Evolutionary conservation across 352 stramenopile genomes (phyloP).

Genomic region (Globisporangium emineosum): DNA sequence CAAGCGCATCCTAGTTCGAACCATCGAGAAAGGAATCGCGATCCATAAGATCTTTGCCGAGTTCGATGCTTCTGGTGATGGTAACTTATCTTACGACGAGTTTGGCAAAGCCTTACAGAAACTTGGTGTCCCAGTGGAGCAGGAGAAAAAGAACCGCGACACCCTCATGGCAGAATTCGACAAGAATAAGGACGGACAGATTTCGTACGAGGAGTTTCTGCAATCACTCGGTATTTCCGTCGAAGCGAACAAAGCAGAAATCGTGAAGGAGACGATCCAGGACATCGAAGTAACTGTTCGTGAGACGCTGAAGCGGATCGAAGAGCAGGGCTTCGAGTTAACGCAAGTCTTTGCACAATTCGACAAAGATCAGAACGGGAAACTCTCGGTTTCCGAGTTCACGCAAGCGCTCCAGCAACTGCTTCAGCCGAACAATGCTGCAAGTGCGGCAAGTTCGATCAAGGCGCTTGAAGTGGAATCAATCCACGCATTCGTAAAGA

Average conservation of each 20-base stretch:
- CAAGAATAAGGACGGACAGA: slow-evolving; percentile 46
- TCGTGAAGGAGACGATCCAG: slow-evolving; percentile 35
- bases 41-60: slow-evolving; percentile 67
- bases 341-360: slow-evolving; percentile 69
- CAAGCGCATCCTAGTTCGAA: slow-evolving; percentile 44
- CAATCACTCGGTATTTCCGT: slow-evolving; percentile 44
- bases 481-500: slow-evolving; percentile 36
- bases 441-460: slow-evolving; percentile 17
- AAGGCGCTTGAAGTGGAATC: slow-evolving; percentile 42
- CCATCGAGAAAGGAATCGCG: slow-evolving; percentile 51
- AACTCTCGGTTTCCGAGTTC: slow-evolving; percentile 53
- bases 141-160: slow-evolving; percentile 18
- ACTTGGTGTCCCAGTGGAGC: slow-evolving; percentile 35
- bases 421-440: slow-evolving; percentile 21
- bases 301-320: slow-evolving; percentile 47
- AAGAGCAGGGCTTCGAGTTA: slow-evolving; percentile 46
- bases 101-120: slow-evolving; percentile 48
- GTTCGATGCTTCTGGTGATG: slow-evolving; percentile 59
- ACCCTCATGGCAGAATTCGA: slow-evolving; percentile 55
- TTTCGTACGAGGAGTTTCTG: slow-evolving; percentile 85
- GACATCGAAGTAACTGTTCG: slow-evolving; percentile 41
- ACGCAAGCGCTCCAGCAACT: slow-evolving; percentile 47
- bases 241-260: slow-evolving; percentile 43
- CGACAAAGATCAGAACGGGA: slow-evolving; percentile 57
- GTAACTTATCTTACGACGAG: slow-evolving; percentile 51